Conservation (phyloP, 768 basidiomycete genomes). For the Tephrocybe sp. region DNA sequence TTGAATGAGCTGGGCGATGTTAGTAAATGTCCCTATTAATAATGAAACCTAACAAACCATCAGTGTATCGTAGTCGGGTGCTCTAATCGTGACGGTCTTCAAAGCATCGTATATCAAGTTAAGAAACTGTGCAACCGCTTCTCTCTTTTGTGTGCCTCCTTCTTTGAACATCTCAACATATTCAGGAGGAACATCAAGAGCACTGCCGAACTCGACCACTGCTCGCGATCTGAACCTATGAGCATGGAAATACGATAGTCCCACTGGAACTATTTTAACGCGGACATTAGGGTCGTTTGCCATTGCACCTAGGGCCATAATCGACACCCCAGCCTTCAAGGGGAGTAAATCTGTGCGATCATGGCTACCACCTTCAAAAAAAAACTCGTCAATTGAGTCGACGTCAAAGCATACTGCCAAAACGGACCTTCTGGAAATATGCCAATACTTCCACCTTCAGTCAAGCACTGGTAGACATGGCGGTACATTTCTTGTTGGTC, state of each 20-base stretch:
- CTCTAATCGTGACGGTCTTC: constrained; percentile 94
- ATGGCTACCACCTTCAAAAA: constrained; percentile 84
- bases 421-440: constrained; percentile 94
- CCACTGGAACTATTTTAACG: constrained; percentile 91
- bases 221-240: constrained; percentile 94
- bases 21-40: constrained; percentile 5
- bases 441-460: constrained; percentile 87
- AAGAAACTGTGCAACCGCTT: constrained; percentile 86
- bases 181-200: constrained; percentile 89
- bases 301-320: constrained; percentile 99
- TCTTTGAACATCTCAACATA: constrained; percentile 88
- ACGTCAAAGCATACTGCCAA: not conserved
- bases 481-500: constrained; percentile 96
- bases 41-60: constrained; percentile 61
- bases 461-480: constrained; percentile 85
- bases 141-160: constrained; percentile 85
- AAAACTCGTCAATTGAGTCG: constrained; percentile 7
- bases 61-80: constrained; percentile 96
- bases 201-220: constrained; percentile 94
- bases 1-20: constrained; percentile 75
- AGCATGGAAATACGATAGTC: constrained; percentile 73
- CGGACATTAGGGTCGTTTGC: constrained; percentile 81
- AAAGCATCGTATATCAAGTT: constrained; percentile 91
- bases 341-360: constrained; percentile 96
- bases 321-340: constrained; percentile 94